Base-by-base conservation (phyloP, 345 rosid genomes). In the Eucalyptus albens region DNA sequence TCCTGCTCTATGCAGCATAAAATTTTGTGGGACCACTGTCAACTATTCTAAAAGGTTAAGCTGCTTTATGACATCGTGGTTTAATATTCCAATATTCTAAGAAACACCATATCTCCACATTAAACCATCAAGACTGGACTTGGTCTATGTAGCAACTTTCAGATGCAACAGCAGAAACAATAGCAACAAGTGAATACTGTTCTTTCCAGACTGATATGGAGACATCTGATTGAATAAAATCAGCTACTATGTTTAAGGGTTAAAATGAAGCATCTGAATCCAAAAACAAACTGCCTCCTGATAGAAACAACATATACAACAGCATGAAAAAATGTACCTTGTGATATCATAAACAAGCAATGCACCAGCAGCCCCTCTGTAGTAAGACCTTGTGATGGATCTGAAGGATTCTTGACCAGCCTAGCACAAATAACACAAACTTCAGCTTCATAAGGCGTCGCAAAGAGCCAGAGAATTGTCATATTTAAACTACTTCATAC, bases 371-470 rank as follows among this genome's bases (percentile, higher is more conserved):
- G 99, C 99, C 3, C 99, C 99, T 91, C 98, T 92, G 88, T 98
- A 98, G 90, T 98, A 98, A 33, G 99, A 98, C 93, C 99, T 96
- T 9, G 99, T 98, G 82, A 98, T 97, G 86, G 99, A 96, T 95
- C 99, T 94, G 89, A 98, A 98, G 67, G 99, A 96, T 91, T 98
- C 99, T 91, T 98, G 99, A 92, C 99, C 99, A 5, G 99, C 99
- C 99, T 97, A 93, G 55, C 90, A 87, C 42, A 53, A 27, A 67
- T 33, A 65, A 45, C 82, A 87, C 80, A 87, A 86, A 40, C 47
- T 51, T 50, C 19, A 53, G 88, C 88, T 86, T 77, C 85, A 40
- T 3, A 37, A 77, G 27, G 83, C 4, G 29, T 40, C 2, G 5
- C 47, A 40, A 77, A 40, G 29, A 77, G 11, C 85, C 12, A 77